Percentiles rank a stretch among this genome's conserved stretches.
phyloP scores from a whole-genome alignment of 805 yeast genomes.

The Metschnikowia baotianmanensis region DNA sequence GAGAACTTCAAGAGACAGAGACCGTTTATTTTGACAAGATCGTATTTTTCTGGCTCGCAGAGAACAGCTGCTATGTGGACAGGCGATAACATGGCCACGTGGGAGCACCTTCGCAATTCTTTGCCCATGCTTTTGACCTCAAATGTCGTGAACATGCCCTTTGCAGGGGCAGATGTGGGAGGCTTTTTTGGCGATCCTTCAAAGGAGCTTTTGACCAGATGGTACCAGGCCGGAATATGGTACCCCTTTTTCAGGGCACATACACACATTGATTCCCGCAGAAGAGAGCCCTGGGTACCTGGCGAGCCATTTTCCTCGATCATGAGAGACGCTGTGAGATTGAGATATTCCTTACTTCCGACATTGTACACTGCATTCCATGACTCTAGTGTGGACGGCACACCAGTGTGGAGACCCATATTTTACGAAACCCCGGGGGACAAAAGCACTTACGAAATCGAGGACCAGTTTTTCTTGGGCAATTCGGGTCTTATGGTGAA shows the following conservation, averaged over 20 bases:
- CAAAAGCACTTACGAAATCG: constrained; percentile 53
- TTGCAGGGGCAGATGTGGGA: constrained; percentile 95
- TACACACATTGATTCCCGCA: constrained; percentile 89
- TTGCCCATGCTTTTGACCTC: constrained; percentile 85
- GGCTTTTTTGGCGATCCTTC: constrained; percentile 93
- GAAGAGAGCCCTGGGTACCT: constrained; percentile 90
- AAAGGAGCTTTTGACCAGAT: constrained; percentile 75
- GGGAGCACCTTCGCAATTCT: constrained; percentile 81
- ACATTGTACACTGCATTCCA: constrained; percentile 76
- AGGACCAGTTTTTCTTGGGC: constrained; percentile 83
- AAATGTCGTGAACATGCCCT: constrained; percentile 84
- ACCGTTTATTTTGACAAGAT: constrained; percentile 85
- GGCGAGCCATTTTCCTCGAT: constrained; percentile 68
- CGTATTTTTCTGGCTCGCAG: constrained; percentile 91
- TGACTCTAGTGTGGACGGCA: constrained; percentile 56
- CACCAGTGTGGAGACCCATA: constrained; percentile 71
- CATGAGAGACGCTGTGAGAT: constrained; percentile 66
- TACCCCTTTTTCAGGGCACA: constrained; percentile 97
- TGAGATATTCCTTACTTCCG: constrained; percentile 78
- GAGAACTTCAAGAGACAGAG: constrained; percentile 48
- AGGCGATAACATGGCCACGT: constrained; percentile 91
- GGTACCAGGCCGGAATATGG: constrained; percentile 97
- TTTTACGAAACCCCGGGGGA: constrained; percentile 54
- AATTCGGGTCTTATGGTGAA: constrained; percentile 67
- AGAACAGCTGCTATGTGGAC: constrained; percentile 95